Conservation (phyloP, 1,284 basidiomycete species). For the Wolfiporia cocos region DNA sequence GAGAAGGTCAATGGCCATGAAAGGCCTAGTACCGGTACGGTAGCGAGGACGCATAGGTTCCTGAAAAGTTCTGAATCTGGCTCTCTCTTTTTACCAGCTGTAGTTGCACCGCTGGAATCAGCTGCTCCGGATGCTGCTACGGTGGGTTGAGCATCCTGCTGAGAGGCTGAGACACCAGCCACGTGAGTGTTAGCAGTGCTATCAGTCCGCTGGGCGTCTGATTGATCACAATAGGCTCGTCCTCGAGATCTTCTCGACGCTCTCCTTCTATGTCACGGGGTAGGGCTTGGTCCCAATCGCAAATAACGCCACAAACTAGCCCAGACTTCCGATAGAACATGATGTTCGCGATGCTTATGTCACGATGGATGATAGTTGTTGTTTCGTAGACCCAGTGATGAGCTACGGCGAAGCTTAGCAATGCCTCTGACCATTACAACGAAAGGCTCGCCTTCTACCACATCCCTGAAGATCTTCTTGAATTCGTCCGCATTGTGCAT, state of each 20-base stretch:
- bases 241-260: not conserved
- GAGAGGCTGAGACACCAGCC: no score
- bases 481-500: constrained; percentile 15
- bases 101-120: no score
- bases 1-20: no score
- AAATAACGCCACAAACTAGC: constrained; percentile 17
- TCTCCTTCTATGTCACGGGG: not conserved
- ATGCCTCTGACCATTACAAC: not conserved
- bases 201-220: no score
- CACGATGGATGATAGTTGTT: constrained; percentile 12
- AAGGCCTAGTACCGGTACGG: no score
- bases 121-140: no score
- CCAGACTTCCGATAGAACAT: constrained; percentile 15
- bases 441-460: constrained; percentile 16
- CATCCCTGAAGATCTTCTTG: constrained; percentile 15
- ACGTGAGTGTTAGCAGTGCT: no score
- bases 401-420: not conserved
- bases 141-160: no score
- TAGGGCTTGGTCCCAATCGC: constrained; percentile 23
- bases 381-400: constrained; percentile 3
- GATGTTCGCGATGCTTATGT: constrained; percentile 23
- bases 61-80: no score
- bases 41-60: no score
- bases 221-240: no score
- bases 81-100: no score